Evolutionary conservation across 371 early-diverging fungal genomes (phyloP).

Genomic region (Enterocytospora artemiae): DNA sequence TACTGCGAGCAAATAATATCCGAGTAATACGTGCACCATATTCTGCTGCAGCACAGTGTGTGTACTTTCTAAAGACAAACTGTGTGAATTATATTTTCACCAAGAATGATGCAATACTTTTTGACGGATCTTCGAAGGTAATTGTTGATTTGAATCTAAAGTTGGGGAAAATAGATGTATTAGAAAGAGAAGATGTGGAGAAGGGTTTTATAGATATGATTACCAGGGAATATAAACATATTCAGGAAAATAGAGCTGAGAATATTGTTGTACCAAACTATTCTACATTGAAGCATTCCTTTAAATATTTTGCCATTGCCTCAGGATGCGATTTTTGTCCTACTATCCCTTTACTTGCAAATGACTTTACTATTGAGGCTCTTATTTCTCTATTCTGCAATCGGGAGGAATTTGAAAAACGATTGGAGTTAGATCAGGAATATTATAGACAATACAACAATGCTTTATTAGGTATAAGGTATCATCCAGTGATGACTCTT

Average conservation of each 20-base stretch:
- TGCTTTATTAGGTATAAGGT: conserved; percentile 20
- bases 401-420: neutral
- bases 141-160: conserved; percentile 38
- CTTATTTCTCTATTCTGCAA: conserved; percentile 9
- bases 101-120: conserved; percentile 49
- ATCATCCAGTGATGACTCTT: conserved; percentile 51
- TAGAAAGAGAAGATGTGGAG: conserved; percentile 16
- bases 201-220: too few species aligned
- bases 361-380: conserved; percentile 26
- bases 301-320: conserved; percentile 22
- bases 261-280: too few species aligned
- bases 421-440: neutral
- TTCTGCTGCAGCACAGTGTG: conserved; percentile 51
- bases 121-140: conserved; percentile 31
- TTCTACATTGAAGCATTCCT: too few species aligned
- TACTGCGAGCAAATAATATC: conserved; percentile 24
- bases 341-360: conserved; percentile 43
- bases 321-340: conserved; percentile 55
- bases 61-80: conserved; percentile 44
- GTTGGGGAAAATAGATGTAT: neutral
- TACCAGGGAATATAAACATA: too few species aligned
- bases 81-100: conserved; percentile 47
- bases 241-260: conserved; percentile 9
- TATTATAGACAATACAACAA: conserved; percentile 25
- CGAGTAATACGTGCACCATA: conserved; percentile 53